A percentile compares a stretch with the other conserved stretches of the same genome.
phyloP scores from a whole-genome alignment of 1,139 yeast genomes.

The Magnusiomyces fungicola region DNA sequence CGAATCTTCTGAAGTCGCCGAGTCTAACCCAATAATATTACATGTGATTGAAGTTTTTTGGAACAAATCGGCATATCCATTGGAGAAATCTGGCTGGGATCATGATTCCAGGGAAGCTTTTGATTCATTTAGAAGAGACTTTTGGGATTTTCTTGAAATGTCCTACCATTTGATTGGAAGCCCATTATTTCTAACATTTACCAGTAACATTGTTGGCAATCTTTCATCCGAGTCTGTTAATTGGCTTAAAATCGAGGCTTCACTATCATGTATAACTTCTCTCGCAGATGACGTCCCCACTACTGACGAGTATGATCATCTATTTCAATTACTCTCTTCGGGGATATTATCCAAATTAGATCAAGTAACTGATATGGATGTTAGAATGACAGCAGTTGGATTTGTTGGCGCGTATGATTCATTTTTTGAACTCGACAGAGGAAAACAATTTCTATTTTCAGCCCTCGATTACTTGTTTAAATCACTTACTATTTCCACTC shows the following conservation, averaged over 20 bases:
- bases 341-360: constrained; percentile 29
- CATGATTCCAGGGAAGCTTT: constrained; percentile 46
- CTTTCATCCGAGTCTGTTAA: constrained; percentile 16
- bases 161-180: constrained; percentile 58
- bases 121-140: constrained; percentile 58
- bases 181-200: constrained; percentile 47
- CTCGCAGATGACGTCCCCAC: constrained; percentile 33
- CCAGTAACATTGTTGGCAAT: constrained; percentile 36
- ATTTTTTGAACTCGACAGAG: constrained; percentile 29
- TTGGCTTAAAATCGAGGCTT: constrained; percentile 56
- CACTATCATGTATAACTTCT: constrained; percentile 54
- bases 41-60: constrained; percentile 53
- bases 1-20: constrained; percentile 31
- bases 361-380: constrained; percentile 22
- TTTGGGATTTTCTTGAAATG: constrained; percentile 67
- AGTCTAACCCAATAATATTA: constrained; percentile 34
- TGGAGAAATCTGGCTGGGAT: constrained; percentile 21
- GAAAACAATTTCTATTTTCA: constrained; percentile 25
- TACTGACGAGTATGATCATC: constrained; percentile 5
- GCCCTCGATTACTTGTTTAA: constrained; percentile 32
- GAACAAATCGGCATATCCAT: constrained; percentile 46
- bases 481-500: constrained; percentile 24
- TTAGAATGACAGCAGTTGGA: constrained; percentile 32
- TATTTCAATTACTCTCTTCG: constrained; percentile 18
- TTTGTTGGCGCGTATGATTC: constrained; percentile 32